Evolutionary conservation across 2,329 filamentous ascomycete genomes (phyloP), one percentile per base, ranked within the genome.

Genomic region (Colletotrichum cereale): DNA sequence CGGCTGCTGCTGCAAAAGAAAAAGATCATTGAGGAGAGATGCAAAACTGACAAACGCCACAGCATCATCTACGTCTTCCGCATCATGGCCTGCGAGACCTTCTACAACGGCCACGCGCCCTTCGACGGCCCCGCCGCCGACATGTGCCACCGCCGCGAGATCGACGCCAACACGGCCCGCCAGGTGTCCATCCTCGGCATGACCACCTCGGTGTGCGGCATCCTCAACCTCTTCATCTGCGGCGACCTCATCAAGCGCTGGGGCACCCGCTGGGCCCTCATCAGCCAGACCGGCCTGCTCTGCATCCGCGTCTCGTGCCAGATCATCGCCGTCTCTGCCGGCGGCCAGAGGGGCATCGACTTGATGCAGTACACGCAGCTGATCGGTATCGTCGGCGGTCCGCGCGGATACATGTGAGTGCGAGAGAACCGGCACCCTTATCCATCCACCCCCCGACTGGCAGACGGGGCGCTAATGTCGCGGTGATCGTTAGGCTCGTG

Each of bases 71-170:
- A 91, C 78, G 89, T 91, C 31, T 93, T 93, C 75, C 89, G 90
- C 68, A 78, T 92, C 2, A 93, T 93, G 91, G 90, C 89, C 61
- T 94, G 92, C 79, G 89, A 93, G 66, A 86, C 87, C 62, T 94
- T 90, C 78, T 94, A 93, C 79, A 82, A 85, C 44, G 82, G 82
- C 2, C 87, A 92, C 75, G 84, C 87, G 16, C 84, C 86, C 0
- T 87, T 82, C 61, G 75, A 80, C 12, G 85, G 84, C 1, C 71
- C 71, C 34, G 75, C 79, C 5, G 83, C 83, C 5, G 87, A 90
- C 71, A 84, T 87, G 21, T 94, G 92, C 76, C 85, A 84, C 57
- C 84, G 86, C 42, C 87, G 87, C 65, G 87, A 88, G 73, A 91
- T 94, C 71, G 87, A 91, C 57, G 89, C 91, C 1, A 85, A 86